Evolutionary conservation across 495 filamentous ascomycete genomes (phyloP), one percentile per base, ranked within the genome.

Genomic region (Trichoderma reesei): DNA sequence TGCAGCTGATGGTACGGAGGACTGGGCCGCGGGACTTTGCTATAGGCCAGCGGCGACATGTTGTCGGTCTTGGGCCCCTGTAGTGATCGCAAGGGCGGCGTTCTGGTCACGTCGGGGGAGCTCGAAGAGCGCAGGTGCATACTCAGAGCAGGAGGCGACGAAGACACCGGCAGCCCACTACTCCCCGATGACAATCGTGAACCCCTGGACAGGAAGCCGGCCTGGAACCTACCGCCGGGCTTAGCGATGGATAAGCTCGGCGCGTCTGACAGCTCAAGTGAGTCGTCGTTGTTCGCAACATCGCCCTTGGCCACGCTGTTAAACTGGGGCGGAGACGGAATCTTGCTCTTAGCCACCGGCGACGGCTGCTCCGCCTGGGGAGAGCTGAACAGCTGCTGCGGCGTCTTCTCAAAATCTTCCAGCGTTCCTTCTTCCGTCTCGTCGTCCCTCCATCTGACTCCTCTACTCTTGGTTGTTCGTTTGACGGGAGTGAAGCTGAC

Each of bases 381-480:
- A 0, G 59, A 41, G 59, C 79, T 72, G 62, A 37, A 34, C 16
- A 81, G 73, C 69, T 85, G 88, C 69, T 90, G 80, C 34, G 91
- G 93, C 5, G 92, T 95, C 75, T 90, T 90, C 71, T 92, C 88
- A 66, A 91, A 96, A 70, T 96, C 93, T 63, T 90, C 90, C 37
- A 97, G 76, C 38, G 86, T 82, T 10, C 90, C 91, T 18, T 83
- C 77, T 70, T 97, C 88, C 36, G 86, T 83, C 61, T 89, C 89
- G 68, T 98, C 94, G 71, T 98, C 94, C 59, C 89, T 86, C 95
- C 95, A 98, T 63, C 92, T 82, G 14, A 98, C 94, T 42, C 82
- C 84, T 68, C 90, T 80, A 0, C 78, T 76, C 70, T 83, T 89
- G 77, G 94, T 94, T 3, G 61, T 14, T 34, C 41, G 39, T 79